Conservation (phyloP, 768 basidiomycete species). For the Mycena galopus region DNA sequence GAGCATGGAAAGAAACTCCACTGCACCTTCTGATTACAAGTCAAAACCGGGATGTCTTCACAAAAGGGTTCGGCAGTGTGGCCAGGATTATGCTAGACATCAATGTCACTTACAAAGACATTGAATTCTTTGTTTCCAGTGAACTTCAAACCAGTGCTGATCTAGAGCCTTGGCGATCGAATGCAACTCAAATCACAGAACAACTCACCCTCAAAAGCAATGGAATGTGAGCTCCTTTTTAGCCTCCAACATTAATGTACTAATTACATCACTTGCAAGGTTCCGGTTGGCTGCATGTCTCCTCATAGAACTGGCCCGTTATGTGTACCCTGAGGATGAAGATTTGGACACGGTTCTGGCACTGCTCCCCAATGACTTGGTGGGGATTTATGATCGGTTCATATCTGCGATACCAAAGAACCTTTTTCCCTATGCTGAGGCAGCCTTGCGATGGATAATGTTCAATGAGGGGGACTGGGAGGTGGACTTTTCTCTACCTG, state of each 20-base stretch:
- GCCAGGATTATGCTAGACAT: not conserved
- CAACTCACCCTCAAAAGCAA: not conserved
- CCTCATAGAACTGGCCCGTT: too few species aligned
- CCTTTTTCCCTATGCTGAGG: not conserved
- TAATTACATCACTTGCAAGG: too few species aligned
- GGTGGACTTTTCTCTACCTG: not conserved
- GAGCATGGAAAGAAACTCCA: not conserved
- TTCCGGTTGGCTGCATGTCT: too few species aligned
- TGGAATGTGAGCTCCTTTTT: too few species aligned
- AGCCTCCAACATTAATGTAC: too few species aligned
- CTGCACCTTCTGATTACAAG: not conserved
- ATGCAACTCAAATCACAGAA: not conserved
- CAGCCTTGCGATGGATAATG: not conserved
- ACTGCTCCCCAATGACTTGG: too few species aligned
- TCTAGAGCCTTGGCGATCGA: not conserved
- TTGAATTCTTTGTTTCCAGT: too few species aligned
- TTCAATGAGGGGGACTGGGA: not conserved
- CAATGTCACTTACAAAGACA: too few species aligned
- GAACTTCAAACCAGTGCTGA: too few species aligned
- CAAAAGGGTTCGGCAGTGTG: not conserved
- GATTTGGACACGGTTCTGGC: too few species aligned
- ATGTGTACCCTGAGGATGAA: too few species aligned
- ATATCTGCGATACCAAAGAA: not conserved
- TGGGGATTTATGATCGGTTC: too few species aligned
- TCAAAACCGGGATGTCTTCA: not conserved